phyloP scores from a whole-genome alignment of 441 rosid genomes.

The Populus hybrid region DNA sequence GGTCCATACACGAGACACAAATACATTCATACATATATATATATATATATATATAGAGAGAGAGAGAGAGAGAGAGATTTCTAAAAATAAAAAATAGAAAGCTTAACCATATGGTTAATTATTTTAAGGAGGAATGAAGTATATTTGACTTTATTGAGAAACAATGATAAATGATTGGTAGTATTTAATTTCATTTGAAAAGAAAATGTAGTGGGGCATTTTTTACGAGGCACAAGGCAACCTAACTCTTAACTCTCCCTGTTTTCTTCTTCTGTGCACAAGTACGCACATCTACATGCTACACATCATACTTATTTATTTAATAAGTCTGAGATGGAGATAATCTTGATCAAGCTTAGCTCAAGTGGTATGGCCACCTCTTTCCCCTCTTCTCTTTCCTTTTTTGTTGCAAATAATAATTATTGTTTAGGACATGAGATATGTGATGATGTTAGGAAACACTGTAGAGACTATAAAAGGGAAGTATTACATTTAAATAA shows the following conservation, averaged over 20 bases:
- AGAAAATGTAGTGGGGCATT: no score
- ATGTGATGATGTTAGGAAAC: neutral
- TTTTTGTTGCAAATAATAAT: neutral
- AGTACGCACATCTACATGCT: no score
- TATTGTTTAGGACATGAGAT: neutral
- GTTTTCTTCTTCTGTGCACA: neutral
- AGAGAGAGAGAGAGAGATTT: neutral
- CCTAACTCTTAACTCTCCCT: neutral
- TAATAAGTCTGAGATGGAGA: neutral
- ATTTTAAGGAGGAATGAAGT: neutral
- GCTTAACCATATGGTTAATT: neutral
- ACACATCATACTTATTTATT: neutral
- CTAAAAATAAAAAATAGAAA: neutral
- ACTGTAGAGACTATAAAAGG: neutral
- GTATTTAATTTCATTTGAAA: neutral
- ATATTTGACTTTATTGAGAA: neutral
- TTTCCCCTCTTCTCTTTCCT: no score
- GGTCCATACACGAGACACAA: slow-evolving; percentile 27
- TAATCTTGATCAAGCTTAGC: neutral
- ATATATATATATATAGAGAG: neutral
- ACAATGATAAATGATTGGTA: neutral
- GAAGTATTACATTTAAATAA: no score
- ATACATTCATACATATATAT: no score
- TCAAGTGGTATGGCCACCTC: neutral
- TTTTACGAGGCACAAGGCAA: neutral